These are phyloP conservation scores for Aureobasidium sp. DNA, from an alignment of 2,329 filamentous ascomycete species.

Conservation along the genomic window DNA sequence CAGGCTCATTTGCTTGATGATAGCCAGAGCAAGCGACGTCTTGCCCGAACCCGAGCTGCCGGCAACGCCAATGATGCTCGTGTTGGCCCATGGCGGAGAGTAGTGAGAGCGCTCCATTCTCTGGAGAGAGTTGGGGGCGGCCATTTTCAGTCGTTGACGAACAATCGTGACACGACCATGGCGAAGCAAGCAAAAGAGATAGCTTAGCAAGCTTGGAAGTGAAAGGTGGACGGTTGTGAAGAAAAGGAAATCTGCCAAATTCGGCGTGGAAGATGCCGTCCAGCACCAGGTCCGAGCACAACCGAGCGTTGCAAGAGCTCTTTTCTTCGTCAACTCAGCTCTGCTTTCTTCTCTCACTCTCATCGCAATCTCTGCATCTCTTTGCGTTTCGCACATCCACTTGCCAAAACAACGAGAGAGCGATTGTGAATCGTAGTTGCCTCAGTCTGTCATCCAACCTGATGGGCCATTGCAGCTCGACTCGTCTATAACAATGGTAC, in stretches of 20 bases:
- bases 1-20: constrained; percentile 79
- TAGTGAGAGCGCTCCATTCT: constrained; percentile 54
- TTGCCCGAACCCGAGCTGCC: constrained; percentile 94
- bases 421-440: neutral
- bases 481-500: constrained; percentile 12
- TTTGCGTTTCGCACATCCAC: neutral
- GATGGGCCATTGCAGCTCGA: constrained; percentile 8
- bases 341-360: neutral
- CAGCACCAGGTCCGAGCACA: neutral
- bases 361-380: neutral
- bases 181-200: constrained; percentile 5
- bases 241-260: neutral
- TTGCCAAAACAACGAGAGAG: neutral
- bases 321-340: neutral
- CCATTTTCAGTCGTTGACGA: constrained; percentile 12
- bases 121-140: constrained; percentile 1
- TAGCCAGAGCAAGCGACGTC: constrained; percentile 85
- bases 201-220: constrained; percentile 2
- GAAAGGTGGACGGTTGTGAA: neutral
- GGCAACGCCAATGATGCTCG: constrained; percentile 93
- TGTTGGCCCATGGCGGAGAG: constrained; percentile 89
- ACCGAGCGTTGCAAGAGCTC: neutral
- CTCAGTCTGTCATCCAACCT: constrained; percentile 11
- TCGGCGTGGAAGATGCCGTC: neutral
- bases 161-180: constrained; percentile 3